Conservation (phyloP, 2,329 filamentous ascomycete genomes). For the Anisogramma anomala region DNA sequence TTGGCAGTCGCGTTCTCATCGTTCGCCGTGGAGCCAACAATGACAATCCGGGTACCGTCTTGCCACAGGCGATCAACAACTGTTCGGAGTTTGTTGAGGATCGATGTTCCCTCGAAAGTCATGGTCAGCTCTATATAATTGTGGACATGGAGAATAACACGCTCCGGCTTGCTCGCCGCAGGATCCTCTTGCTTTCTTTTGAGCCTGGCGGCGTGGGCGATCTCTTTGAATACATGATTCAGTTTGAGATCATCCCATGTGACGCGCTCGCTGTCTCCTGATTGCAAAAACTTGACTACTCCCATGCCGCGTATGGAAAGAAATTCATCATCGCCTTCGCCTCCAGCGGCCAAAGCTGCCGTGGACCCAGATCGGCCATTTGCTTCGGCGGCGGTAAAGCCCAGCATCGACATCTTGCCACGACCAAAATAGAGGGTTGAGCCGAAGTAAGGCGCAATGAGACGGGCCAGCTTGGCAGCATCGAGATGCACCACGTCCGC, state of each 20-base stretch:
- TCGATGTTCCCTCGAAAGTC: constrained; percentile 54
- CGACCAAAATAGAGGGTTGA: constrained; percentile 39
- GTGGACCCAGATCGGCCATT: constrained; percentile 34
- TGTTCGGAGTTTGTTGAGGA: constrained; percentile 59
- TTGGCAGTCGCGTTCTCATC: constrained; percentile 31
- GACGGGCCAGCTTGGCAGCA: constrained; percentile 56
- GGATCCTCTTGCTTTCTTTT: constrained; percentile 20
- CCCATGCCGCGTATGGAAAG: constrained; percentile 13
- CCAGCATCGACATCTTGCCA: constrained; percentile 41
- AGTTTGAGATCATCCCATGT: constrained; percentile 51
- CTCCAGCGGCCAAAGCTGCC: constrained; percentile 29
- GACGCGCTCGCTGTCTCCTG: constrained; percentile 30
- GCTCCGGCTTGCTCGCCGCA: constrained; percentile 10
- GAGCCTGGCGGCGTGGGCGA: constrained; percentile 38
- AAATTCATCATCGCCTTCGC: constrained; percentile 25
- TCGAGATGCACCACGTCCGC: constrained; percentile 59
- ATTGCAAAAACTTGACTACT: constrained; percentile 19
- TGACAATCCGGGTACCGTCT: constrained; percentile 58
- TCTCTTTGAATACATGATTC: constrained; percentile 42
- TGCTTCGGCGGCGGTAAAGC: constrained; percentile 43
- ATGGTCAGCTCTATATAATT: constrained; percentile 70
- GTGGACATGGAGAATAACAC: constrained; percentile 63
- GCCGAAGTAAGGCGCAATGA: constrained; percentile 59
- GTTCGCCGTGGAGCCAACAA: constrained; percentile 64
- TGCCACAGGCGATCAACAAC: constrained; percentile 62